phyloP scores from a whole-genome alignment of 306 rosid genomes.

The Cicer pinnatifidum region DNA sequence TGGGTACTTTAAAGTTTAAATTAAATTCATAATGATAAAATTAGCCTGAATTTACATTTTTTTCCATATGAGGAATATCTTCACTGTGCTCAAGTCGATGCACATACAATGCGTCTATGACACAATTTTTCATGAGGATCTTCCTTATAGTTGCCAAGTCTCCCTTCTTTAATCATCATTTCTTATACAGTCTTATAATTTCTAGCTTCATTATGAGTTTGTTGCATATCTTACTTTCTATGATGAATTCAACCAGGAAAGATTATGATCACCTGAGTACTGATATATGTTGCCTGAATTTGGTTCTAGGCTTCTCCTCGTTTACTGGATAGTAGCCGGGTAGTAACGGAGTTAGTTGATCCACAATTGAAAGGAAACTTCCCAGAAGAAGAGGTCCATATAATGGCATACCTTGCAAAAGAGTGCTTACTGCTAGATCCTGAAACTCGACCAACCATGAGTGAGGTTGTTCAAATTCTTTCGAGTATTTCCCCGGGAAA shows the following conservation, averaged over 20 bases:
- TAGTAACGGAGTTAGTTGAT: conserved; percentile 75
- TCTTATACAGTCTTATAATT: conserved; percentile 15
- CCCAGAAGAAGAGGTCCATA: conserved; percentile 86
- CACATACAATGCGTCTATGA: background rate
- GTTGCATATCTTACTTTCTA: conserved; percentile 31
- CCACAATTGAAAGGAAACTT: conserved; percentile 70
- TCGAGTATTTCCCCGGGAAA: conserved; percentile 77
- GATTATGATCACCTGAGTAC: background rate
- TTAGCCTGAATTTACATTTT: conserved; percentile 34
- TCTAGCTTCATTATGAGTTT: conserved; percentile 8
- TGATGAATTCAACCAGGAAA: conserved; percentile 28
- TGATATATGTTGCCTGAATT: conserved; percentile 39
- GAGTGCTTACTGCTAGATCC: conserved; percentile 92
- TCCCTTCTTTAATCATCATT: background rate
- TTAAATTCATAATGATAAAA: conserved; percentile 4
- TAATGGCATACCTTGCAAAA: conserved; percentile 95
- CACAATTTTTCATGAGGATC: no score
- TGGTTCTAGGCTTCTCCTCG: conserved; percentile 83
- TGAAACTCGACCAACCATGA: conserved; percentile 90
- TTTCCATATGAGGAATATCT: conserved; percentile 15
- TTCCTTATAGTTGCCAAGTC: background rate
- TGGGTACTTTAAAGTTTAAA: conserved; percentile 66
- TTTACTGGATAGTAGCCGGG: conserved; percentile 74
- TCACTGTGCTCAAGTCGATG: background rate
- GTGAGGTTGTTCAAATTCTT: conserved; percentile 97